Percentiles rank a stretch among this genome's conserved stretches.
Evolutionary conservation across 306 rosid genomes (phyloP).

Genomic region (Pyrus pyrifolia): DNA sequence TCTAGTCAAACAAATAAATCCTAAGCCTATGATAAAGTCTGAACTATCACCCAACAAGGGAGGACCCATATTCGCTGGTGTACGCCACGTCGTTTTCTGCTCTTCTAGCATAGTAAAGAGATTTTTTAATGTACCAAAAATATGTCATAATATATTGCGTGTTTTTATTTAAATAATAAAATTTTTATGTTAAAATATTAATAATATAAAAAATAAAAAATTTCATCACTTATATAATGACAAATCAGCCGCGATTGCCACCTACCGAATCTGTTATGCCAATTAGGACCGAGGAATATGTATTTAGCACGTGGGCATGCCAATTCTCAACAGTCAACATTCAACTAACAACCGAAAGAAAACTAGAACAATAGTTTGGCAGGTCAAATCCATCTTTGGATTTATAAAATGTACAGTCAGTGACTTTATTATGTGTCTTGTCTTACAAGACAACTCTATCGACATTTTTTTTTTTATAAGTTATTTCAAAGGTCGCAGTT

Average conservation of each 20-base stretch:
- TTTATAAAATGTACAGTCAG: too few relatives aligned
- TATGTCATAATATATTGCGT: fast-evolving
- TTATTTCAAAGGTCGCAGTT: not conserved
- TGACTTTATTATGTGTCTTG: too few relatives aligned
- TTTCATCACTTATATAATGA: too few relatives aligned
- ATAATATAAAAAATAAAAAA: too few relatives aligned
- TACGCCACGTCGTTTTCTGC: not conserved
- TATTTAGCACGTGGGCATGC: not conserved
- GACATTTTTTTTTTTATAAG: too few relatives aligned
- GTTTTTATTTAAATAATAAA: too few relatives aligned
- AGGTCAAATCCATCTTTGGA: not conserved
- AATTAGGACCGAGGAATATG: not conserved
- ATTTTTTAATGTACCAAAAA: too few relatives aligned
- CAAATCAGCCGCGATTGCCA: not conserved
- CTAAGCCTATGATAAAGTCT: not conserved
- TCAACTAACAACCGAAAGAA: not conserved
- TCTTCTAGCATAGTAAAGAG: too few relatives aligned
- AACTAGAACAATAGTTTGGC: not conserved
- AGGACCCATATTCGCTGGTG: not conserved
- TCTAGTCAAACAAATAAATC: too few relatives aligned
- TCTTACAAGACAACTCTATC: too few relatives aligned
- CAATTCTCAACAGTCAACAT: not conserved
- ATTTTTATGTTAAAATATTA: too few relatives aligned
- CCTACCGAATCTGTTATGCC: not conserved
- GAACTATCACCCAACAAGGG: not conserved